A percentile compares a stretch with the other conserved stretches of the same genome.
These are phyloP conservation scores for Boletales sp. DNA, from an alignment of 768 basidiomycete genomes.

Conservation along the genomic window DNA sequence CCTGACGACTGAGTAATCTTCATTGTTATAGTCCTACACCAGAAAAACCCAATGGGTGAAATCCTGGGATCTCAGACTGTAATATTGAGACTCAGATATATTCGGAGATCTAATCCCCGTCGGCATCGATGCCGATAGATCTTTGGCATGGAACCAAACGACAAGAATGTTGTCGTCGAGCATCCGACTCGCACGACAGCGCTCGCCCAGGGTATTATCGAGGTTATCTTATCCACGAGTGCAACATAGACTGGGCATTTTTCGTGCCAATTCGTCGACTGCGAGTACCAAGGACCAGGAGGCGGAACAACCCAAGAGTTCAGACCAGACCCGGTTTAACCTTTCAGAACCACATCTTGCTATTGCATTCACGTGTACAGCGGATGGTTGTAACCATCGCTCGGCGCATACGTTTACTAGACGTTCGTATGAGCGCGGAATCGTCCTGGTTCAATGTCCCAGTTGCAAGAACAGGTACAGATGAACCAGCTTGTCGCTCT, in stretches of 20 bases:
- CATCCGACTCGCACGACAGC: conserved; percentile 39
- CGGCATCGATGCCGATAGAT: conserved; percentile 13
- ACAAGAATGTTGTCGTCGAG: conserved; percentile 44
- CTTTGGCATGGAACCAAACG: too few species aligned
- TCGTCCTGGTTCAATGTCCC: conserved; percentile 91
- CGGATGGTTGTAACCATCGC: conserved; percentile 63
- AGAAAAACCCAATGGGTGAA: too few species aligned
- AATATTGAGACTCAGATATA: conserved; percentile 22
- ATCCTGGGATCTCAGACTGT: too few species aligned
- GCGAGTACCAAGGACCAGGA: neutral
- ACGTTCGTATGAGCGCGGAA: conserved; percentile 79
- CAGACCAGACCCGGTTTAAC: conserved; percentile 29
- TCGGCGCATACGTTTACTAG: conserved; percentile 88
- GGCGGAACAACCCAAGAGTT: neutral
- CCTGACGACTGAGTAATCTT: too few species aligned
- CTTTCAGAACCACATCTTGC: conserved; percentile 59
- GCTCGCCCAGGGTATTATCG: conserved; percentile 37
- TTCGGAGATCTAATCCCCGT: conserved; percentile 9
- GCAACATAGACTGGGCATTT: conserved; percentile 33
- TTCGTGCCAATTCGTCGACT: conserved; percentile 18
- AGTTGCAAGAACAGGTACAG: conserved; percentile 81
- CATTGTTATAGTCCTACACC: too few species aligned
- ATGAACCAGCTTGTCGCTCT: neutral
- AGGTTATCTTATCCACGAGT: conserved; percentile 32
- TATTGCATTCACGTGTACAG: conserved; percentile 87